phyloP scores from a whole-genome alignment of 2,329 filamentous ascomycete genomes.

The Endoconidiophora laricicola region DNA sequence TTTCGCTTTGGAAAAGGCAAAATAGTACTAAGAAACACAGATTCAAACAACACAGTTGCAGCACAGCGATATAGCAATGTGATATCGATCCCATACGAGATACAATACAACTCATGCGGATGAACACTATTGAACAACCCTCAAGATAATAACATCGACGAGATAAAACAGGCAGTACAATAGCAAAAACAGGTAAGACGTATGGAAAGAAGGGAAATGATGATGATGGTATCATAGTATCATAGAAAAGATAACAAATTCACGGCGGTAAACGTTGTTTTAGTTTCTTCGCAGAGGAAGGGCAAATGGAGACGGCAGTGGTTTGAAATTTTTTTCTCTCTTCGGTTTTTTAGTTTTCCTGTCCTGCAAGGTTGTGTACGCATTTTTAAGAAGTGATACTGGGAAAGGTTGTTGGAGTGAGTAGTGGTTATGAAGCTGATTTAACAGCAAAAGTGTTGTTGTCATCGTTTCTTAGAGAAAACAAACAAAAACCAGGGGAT shows the following conservation, averaged over 20 bases:
- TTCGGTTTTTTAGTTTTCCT: slow-evolving; percentile 11
- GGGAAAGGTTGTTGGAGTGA: not conserved
- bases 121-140: no score
- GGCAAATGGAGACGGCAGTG: not conserved
- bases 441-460: not conserved
- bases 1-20: not conserved
- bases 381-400: not conserved
- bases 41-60: not conserved
- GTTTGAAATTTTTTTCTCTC: slow-evolving; percentile 13
- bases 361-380: slow-evolving; percentile 8
- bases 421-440: not conserved
- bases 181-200: no score
- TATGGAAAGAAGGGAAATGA: no score
- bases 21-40: not conserved
- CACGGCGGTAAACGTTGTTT: not conserved
- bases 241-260: no score
- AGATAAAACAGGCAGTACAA: no score
- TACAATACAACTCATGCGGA: no score
- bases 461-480: not conserved
- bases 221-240: no score
- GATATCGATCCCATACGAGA: no score
- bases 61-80: not conserved
- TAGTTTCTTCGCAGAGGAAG: no score
- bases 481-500: not conserved
- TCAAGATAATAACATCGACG: no score